Base-by-base conservation (phyloP, 306 rosid species). In the Aeschynomene evenia region DNA sequence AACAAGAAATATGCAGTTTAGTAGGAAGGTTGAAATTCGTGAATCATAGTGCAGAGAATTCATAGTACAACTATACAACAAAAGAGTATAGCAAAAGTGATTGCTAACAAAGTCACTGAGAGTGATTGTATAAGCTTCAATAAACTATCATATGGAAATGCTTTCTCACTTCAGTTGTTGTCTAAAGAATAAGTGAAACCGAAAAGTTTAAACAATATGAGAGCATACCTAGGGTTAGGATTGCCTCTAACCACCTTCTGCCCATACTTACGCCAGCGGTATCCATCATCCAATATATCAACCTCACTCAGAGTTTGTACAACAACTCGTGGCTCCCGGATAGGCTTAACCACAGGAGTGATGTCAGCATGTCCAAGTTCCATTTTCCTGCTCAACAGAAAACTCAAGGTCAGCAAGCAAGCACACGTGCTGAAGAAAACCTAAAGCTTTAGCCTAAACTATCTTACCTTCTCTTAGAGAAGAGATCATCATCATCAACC, bases 181-280 rank as follows among this genome's bases (percentile, higher is more conserved):
- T n/a, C n/a, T n/a, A n/a, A n/a, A n/a, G n/a, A n/a, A n/a, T n/a
- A n/a, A n/a, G n/a, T n/a, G n/a, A n/a, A n/a, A n/a, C n/a, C n/a
- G n/a, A n/a, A n/a, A n/a, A n/a, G n/a, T 45, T 66, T 63, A 54
- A 69, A 59, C 34, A 59, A 57, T 33, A 7, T n/a, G 49, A 71
- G 63, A 59, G 58, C 66, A 57, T 87, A 94, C 99, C 97, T 91
- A 31, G 99, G 99, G 76, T 94, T 94, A 61, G 99, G 99, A 81
- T 94, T 94, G 69, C 97, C 99, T 79, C 99, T 87, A 70, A 94
- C 99, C 72, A 94, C 97, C 78, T 94, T 94, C 82, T 94, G 99
- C 48, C 99, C 99, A 74, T 94, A 94, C 82, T 94, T 94, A 56
- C 99, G 95, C 99, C 99, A 94, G 81, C 99, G 99, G 77, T 94